These are phyloP conservation scores for Trichomonascus vanleenenianus DNA, from an alignment of 805 yeast genomes.

Conservation along the genomic window DNA sequence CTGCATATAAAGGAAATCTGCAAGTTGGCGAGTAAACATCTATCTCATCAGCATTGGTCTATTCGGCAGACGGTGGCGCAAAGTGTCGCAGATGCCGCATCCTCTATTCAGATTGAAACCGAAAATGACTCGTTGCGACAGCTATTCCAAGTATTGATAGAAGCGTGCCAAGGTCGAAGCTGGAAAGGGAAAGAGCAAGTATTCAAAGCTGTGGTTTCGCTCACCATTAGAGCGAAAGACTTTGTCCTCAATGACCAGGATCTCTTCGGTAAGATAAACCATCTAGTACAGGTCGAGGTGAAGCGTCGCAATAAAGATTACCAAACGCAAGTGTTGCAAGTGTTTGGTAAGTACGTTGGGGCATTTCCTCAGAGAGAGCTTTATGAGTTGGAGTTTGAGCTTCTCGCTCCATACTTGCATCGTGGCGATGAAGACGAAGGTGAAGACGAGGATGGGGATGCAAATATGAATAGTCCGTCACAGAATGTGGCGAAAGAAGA, in stretches of 20 bases:
- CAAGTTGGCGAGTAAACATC: slow-evolving; percentile 39
- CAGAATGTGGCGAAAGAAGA: slow-evolving; percentile 13
- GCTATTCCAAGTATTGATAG: slow-evolving; percentile 47
- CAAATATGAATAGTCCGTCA: slow-evolving; percentile 16
- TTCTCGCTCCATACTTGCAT: slow-evolving; percentile 28
- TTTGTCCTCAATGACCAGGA: slow-evolving; percentile 26
- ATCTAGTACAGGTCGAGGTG: slow-evolving; percentile 50
- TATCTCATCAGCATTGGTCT: slow-evolving; percentile 44
- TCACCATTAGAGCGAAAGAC: slow-evolving; percentile 40
- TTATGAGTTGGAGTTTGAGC: slow-evolving; percentile 30
- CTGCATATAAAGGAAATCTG: slow-evolving; percentile 66
- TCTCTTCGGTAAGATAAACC: slow-evolving; percentile 33
- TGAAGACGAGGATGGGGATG: slow-evolving; percentile 31
- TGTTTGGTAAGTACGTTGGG: slow-evolving; percentile 44
- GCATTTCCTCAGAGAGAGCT: slow-evolving; percentile 28
- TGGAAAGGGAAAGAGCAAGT: slow-evolving; percentile 85
- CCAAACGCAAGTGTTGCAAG: slow-evolving; percentile 45
- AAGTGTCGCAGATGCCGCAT: slow-evolving; percentile 22
- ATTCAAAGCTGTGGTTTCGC: slow-evolving; percentile 57
- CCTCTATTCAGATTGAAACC: slow-evolving; percentile 4
- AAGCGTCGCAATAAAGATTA: slow-evolving; percentile 60
- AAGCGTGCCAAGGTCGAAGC: slow-evolving; percentile 65
- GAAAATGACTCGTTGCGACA: slow-evolving; percentile 14
- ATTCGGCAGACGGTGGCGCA: slow-evolving; percentile 65
- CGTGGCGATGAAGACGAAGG: slow-evolving; percentile 36